Conservation (phyloP, 495 filamentous ascomycete species). For the Evansstolkia leycettana region DNA sequence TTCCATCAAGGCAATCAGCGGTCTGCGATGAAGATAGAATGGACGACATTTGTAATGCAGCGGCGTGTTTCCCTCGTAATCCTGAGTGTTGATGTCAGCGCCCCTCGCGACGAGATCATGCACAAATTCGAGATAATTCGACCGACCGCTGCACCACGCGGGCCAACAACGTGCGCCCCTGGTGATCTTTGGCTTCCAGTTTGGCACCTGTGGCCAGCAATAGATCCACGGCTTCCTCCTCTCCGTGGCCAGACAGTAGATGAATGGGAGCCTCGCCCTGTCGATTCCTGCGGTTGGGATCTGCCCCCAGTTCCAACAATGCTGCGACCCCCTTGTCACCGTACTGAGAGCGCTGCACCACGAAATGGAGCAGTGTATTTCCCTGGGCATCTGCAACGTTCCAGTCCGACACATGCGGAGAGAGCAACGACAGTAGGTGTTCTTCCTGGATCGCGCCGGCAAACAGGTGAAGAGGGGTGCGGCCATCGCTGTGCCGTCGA, state of each 20-base stretch:
- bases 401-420: no score
- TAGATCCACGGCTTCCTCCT: conserved; percentile 7
- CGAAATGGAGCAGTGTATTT: conserved; percentile 13
- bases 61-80: conserved; percentile 11
- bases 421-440: no score
- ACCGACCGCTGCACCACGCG: no score
- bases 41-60: no score
- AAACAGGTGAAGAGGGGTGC: background rate
- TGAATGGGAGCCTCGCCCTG: conserved; percentile 8
- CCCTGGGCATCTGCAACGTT: no score
- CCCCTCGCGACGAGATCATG: conserved; percentile 4
- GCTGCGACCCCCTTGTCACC: conserved; percentile 3
- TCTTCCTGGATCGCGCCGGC: no score
- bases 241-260: background rate
- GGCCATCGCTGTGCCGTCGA: background rate
- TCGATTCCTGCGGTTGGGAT: conserved; percentile 8
- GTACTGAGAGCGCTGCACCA: background rate
- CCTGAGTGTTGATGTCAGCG: conserved; percentile 10
- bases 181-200: conserved; percentile 10
- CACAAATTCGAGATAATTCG: conserved; percentile 8
- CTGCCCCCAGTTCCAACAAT: conserved; percentile 5
- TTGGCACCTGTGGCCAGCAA: conserved; percentile 10
- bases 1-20: no score
- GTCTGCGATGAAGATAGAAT: no score
- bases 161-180: no score